phyloP scores from a whole-genome alignment of 345 rosid genomes.

The Erucastrum elatum region DNA sequence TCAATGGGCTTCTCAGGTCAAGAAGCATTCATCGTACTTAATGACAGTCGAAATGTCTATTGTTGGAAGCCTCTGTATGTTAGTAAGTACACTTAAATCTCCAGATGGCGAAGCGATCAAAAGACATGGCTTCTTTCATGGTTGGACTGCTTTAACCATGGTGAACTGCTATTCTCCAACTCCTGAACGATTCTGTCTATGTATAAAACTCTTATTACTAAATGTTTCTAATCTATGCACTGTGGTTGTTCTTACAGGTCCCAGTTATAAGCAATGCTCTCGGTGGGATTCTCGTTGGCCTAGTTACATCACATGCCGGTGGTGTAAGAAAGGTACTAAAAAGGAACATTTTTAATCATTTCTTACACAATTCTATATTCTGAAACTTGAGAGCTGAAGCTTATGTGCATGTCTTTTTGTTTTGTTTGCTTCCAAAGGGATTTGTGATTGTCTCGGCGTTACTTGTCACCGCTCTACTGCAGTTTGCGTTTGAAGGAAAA shows the following conservation, averaged over 20 bases:
- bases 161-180: conserved; percentile 26
- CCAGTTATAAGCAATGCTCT: conserved; percentile 80
- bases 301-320: conserved; percentile 91
- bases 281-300: conserved; percentile 96
- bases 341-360: not conserved
- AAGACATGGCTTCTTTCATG: conserved; percentile 77
- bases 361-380: not conserved
- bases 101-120: conserved; percentile 96
- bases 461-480: conserved; percentile 84
- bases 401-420: conserved; percentile 4
- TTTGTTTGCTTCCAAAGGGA: conserved; percentile 53
- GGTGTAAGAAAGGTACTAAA: conserved; percentile 87
- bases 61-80: conserved; percentile 88
- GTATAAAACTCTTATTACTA: not conserved
- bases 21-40: conserved; percentile 90
- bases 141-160: conserved; percentile 88
- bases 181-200: not conserved
- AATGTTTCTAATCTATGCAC: not conserved
- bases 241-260: conserved; percentile 48
- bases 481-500: conserved; percentile 87
- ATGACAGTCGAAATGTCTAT: conserved; percentile 98
- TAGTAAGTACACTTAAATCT: conserved; percentile 77
- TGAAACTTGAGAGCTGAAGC: conserved; percentile 2
- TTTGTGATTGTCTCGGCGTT: conserved; percentile 95
- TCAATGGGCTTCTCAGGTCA: conserved; percentile 99